These are phyloP conservation scores for Syncephalastrum contaminatum DNA, from an alignment of 371 early-diverging fungal species.

Conservation along the genomic window DNA sequence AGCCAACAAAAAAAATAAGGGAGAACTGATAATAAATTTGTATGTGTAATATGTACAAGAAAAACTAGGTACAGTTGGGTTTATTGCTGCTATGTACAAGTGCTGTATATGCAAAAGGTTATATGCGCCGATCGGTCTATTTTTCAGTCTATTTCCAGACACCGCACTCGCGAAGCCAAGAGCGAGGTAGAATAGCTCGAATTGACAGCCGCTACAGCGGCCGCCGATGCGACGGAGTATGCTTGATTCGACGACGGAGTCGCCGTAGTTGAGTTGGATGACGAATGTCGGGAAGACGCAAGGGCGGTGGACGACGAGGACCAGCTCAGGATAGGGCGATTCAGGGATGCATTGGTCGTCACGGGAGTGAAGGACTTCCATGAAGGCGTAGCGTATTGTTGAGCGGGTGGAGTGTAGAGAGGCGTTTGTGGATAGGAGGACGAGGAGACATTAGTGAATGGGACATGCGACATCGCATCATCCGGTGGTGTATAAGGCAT, in stretches of 20 bases:
- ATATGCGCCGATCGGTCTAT: slow-evolving; percentile 5
- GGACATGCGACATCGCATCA: slow-evolving; percentile 5
- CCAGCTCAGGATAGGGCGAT: slow-evolving; percentile 46
- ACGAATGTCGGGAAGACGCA: slow-evolving; percentile 13
- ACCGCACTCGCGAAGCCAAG: slow-evolving; percentile 19
- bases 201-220: slow-evolving; percentile 15
- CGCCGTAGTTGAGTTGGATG: neutral
- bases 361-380: neutral
- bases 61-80: neutral
- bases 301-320: slow-evolving; percentile 18
- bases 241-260: slow-evolving; percentile 8
- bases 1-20: no score
- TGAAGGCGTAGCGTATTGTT: slow-evolving; percentile 5
- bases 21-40: no score
- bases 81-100: slow-evolving; percentile 8
- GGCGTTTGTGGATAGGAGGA: slow-evolving; percentile 14
- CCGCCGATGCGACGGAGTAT: slow-evolving; percentile 12
- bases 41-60: slow-evolving; percentile 4
- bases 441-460: neutral
- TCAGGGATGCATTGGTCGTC: slow-evolving; percentile 9
- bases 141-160: slow-evolving; percentile 25
- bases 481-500: slow-evolving; percentile 22
- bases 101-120: slow-evolving; percentile 1
- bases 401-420: slow-evolving; percentile 11
- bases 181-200: slow-evolving; percentile 17